Conservation (phyloP, 345 rosid species). For the Gossypium mustelinum region DNA sequence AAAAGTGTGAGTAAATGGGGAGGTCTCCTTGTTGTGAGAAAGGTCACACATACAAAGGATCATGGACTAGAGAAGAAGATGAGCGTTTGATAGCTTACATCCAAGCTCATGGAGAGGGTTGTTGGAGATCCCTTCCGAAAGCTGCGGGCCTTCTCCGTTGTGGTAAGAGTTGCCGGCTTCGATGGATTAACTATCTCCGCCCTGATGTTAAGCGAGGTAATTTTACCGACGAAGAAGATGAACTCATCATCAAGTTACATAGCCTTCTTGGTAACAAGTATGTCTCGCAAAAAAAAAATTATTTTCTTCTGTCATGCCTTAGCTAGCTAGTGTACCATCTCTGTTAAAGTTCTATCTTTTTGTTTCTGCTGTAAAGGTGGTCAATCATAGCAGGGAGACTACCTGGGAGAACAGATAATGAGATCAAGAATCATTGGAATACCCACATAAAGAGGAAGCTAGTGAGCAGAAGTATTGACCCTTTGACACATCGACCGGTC, state of each 20-base stretch:
- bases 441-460: conserved; percentile 57
- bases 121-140: conserved; percentile 82
- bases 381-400: conserved; percentile 47
- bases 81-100: conserved; percentile 62
- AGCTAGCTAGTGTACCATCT: background rate
- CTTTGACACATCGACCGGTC: conserved; percentile 41
- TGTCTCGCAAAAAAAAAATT: background rate
- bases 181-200: conserved; percentile 70
- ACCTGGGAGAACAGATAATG: conserved; percentile 53
- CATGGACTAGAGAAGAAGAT: conserved; percentile 81
- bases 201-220: conserved; percentile 79
- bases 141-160: conserved; percentile 78
- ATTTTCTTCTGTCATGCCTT: background rate
- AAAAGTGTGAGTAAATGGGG: conserved; percentile 36
- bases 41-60: conserved; percentile 79
- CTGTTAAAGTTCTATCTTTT: background rate
- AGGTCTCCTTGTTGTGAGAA: conserved; percentile 80
- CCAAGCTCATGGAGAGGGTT: conserved; percentile 68
- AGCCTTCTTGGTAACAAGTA: conserved; percentile 76
- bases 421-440: conserved; percentile 57
- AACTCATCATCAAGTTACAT: conserved; percentile 67
- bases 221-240: conserved; percentile 72
- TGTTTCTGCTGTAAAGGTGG: conserved; percentile 31
- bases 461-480: conserved; percentile 41
- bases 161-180: conserved; percentile 74